Conservation (phyloP, 805 yeast species). For the Kurtzmaniella fragi region DNA sequence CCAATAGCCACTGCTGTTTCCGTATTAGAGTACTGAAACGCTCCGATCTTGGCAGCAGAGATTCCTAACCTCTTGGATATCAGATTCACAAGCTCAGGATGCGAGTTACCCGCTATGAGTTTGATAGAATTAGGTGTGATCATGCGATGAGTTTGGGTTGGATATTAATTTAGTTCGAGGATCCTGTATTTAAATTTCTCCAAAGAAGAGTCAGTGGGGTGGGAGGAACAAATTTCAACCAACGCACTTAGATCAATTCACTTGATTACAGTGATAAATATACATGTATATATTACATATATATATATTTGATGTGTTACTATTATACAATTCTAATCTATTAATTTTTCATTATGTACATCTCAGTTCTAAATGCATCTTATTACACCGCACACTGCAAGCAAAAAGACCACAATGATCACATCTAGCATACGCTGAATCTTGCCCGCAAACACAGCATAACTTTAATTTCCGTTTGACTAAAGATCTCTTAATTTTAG, state of each 20-base stretch:
- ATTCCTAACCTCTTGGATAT: conserved; percentile 66
- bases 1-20: conserved; percentile 82
- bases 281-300: too few relatives aligned
- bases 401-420: conserved; percentile 33
- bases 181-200: too few relatives aligned
- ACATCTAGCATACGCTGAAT: conserved; percentile 35
- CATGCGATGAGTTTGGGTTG: neutral
- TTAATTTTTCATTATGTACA: too few relatives aligned
- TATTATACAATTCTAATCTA: too few relatives aligned
- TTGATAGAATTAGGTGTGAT: conserved; percentile 39
- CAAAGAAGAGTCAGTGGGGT: neutral
- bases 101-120: conserved; percentile 65
- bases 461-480: conserved; percentile 30
- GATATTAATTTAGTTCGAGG: neutral
- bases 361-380: conserved; percentile 37
- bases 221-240: neutral
- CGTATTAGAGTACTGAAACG: conserved; percentile 75
- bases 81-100: conserved; percentile 72
- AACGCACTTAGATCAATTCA: too few relatives aligned
- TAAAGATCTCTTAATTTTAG: conserved; percentile 12
- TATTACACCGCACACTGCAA: conserved; percentile 37
- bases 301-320: too few relatives aligned
- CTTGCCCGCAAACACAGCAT: conserved; percentile 38
- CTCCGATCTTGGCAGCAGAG: conserved; percentile 68
- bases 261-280: too few relatives aligned